Evolutionary conservation across 2,329 filamentous ascomycete genomes (phyloP).

Genomic region (Magnaporthiopsis incrustans): DNA sequence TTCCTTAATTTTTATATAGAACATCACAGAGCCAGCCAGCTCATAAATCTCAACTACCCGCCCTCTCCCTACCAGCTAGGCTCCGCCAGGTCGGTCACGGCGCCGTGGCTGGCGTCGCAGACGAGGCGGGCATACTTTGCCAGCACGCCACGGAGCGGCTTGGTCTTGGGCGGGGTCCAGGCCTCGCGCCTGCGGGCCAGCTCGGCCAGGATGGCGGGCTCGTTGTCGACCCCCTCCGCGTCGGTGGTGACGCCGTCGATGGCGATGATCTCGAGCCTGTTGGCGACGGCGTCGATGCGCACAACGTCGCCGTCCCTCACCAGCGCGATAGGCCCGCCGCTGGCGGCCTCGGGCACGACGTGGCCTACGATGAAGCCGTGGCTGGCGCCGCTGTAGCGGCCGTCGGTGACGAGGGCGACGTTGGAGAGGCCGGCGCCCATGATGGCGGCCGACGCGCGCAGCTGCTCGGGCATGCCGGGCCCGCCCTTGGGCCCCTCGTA

Average conservation of each 20-base stretch:
- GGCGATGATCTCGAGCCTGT: slow-evolving; percentile 59
- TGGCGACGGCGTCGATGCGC: slow-evolving; percentile 76
- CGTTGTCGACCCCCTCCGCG: slow-evolving; percentile 5
- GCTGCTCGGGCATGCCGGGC: slow-evolving; percentile 92
- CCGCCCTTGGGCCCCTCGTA: slow-evolving; percentile 93
- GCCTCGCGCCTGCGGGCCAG: slow-evolving; percentile 48
- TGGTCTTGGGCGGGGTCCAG: slow-evolving; percentile 61
- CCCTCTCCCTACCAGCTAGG: slow-evolving; percentile 14
- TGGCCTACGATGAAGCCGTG: slow-evolving; percentile 86
- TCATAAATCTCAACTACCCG: too few relatives aligned
- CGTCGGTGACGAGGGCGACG: slow-evolving; percentile 66
- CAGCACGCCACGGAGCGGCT: slow-evolving; percentile 73
- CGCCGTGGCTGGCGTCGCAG: slow-evolving; percentile 84
- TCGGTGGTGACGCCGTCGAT: slow-evolving; percentile 26
- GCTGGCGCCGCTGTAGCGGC: slow-evolving; percentile 70
- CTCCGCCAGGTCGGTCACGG: slow-evolving; percentile 63
- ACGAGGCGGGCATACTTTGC: slow-evolving; percentile 87
- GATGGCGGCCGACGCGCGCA: slow-evolving; percentile 80
- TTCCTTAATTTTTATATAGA: too few relatives aligned
- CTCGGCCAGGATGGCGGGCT: slow-evolving; percentile 36
- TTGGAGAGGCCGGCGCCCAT: slow-evolving; percentile 88
- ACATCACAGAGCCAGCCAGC: too few relatives aligned
- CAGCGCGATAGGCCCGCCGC: slow-evolving; percentile 76
- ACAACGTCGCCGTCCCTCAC: slow-evolving; percentile 74
- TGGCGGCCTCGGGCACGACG: slow-evolving; percentile 79